Base-by-base conservation (phyloP, 495 filamentous ascomycete genomes). In the Podospora australis region DNA sequence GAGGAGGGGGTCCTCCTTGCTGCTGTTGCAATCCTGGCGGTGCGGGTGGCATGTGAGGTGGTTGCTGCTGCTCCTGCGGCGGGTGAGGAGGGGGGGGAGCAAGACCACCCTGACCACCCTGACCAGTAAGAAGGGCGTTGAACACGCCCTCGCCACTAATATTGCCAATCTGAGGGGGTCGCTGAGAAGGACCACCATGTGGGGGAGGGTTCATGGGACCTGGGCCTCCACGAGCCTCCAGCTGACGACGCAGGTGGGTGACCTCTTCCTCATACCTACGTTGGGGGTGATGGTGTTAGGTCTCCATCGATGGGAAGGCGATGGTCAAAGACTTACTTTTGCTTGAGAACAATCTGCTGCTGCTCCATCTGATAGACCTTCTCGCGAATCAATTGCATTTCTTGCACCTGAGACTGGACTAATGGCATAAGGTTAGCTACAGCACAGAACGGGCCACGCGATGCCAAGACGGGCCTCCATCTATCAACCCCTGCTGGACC, bases 261-360 rank as follows among this genome's bases (percentile, higher is more conserved):
- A 98, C 84, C 54, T 98, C 91, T 26, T 92, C 87, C 55, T 98
- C 92, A 64, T 97, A 97, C 57, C 94, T 97, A 56, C 2, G 26
- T 16, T 26, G 23, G 38, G 11, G 42, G 20, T 17, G n/a, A 14
- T 5, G 24, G 14, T 23, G 54, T 60, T 39, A 55, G n/a, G n/a
- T 46, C 11, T 26, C 20, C 16, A 17, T 26, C n/a, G n/a, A n/a
- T n/a, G n/a, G n/a, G n/a, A n/a, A n/a, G n/a, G n/a, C n/a, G n/a
- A n/a, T 13, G 21, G 0, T 32, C 25, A 0, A n/a, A 24, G 35
- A 64, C 82, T 63, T 74, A 98, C 92, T 95, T 95, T 64, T 79
- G 72, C 72, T 96, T 97, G 63, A 96, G 83, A 16, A 77, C 75
- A 29, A 86, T 71, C 62, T 98, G 92, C 17, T 82, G 76, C 58